Conservation (phyloP, 2,329 filamentous ascomycete genomes). For the Huntiella abstrusa region DNA sequence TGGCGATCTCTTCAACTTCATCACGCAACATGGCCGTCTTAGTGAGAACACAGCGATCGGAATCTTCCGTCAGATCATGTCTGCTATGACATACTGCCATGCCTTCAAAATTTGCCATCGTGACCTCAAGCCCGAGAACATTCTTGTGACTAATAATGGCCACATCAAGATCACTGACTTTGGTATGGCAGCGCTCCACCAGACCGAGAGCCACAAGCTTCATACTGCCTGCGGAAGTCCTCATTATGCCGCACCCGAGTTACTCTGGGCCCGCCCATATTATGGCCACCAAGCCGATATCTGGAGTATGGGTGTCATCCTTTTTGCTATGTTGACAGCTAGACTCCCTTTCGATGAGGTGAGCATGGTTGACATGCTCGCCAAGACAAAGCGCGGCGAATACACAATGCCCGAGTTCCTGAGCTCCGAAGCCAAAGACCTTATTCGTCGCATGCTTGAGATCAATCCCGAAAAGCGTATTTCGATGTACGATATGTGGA, state of each 20-base stretch:
- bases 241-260: constrained; percentile 88
- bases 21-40: constrained; percentile 54
- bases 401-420: constrained; percentile 46
- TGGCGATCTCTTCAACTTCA: constrained; percentile 70
- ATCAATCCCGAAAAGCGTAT: constrained; percentile 64
- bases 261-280: constrained; percentile 61
- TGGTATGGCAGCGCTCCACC: constrained; percentile 83
- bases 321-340: constrained; percentile 74
- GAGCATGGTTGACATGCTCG: constrained; percentile 42
- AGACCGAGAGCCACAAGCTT: constrained; percentile 59
- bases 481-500: constrained; percentile 63
- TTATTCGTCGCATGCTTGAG: constrained; percentile 64
- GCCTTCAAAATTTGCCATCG: constrained; percentile 89
- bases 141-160: constrained; percentile 56
- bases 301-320: constrained; percentile 82
- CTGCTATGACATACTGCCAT: constrained; percentile 81
- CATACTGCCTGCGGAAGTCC: constrained; percentile 89
- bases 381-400: constrained; percentile 37
- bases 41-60: constrained; percentile 62
- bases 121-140: constrained; percentile 94
- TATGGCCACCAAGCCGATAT: constrained; percentile 75
- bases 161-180: constrained; percentile 93
- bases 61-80: constrained; percentile 85
- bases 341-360: constrained; percentile 64
- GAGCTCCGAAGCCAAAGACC: constrained; percentile 50